phyloP scores from a whole-genome alignment of 306 rosid species.

The Datisca glomerata region DNA sequence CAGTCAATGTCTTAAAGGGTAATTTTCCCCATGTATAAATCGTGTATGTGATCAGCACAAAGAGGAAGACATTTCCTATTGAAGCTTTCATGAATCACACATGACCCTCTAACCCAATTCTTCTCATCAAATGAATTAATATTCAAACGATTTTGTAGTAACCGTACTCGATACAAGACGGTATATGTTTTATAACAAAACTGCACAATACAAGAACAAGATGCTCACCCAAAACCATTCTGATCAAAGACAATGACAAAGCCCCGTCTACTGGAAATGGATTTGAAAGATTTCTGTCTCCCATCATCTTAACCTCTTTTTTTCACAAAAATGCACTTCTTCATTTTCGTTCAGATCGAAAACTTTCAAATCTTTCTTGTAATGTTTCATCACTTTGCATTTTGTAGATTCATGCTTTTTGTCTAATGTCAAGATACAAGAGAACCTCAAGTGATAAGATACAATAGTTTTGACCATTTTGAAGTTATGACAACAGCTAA shows the following conservation, averaged over 20 bases:
- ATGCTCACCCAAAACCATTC: too few species aligned
- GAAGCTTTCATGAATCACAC: slow-evolving; percentile 53
- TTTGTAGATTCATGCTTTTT: too few species aligned
- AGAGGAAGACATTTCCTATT: slow-evolving; percentile 63
- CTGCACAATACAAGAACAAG: slow-evolving; percentile 50
- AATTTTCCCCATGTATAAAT: too few species aligned
- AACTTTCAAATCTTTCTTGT: slow-evolving; percentile 74
- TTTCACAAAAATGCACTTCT: slow-evolving; percentile 65
- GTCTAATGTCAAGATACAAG: slow-evolving; percentile 78
- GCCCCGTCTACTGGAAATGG: slow-evolving; percentile 80
- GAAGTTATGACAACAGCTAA: too few species aligned
- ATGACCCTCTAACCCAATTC: slow-evolving; percentile 62
- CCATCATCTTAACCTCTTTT: too few species aligned
- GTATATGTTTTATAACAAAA: slow-evolving; percentile 56
- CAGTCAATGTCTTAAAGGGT: slow-evolving; percentile 63
- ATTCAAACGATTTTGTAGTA: slow-evolving; percentile 43
- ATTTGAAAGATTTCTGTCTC: slow-evolving; percentile 63
- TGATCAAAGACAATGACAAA: too few species aligned
- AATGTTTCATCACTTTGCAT: slow-evolving; percentile 59
- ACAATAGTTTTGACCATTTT: too few species aligned
- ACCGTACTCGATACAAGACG: too few species aligned
- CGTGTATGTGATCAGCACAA: slow-evolving; percentile 59
- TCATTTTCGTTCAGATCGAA: slow-evolving; percentile 44
- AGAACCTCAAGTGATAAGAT: too few species aligned
- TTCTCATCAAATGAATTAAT: slow-evolving; percentile 33